These are phyloP conservation scores for Coniosporium uncinatum DNA, from an alignment of 2,329 filamentous ascomycete genomes.

Conservation along the genomic window DNA sequence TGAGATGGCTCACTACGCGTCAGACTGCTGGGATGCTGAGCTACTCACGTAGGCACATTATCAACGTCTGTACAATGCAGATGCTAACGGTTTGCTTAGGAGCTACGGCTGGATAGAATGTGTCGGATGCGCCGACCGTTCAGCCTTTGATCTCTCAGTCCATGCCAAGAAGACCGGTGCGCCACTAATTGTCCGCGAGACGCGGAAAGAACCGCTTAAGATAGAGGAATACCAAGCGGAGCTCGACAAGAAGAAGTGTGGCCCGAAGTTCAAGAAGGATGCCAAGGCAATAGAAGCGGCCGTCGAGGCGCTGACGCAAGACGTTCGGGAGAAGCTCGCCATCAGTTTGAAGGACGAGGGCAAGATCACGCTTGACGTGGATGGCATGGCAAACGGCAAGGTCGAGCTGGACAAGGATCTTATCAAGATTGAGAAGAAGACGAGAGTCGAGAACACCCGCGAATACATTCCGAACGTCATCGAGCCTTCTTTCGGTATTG, in stretches of 20 bases:
- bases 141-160: conserved; percentile 89
- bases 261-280: conserved; percentile 93
- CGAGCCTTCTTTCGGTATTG: conserved; percentile 96
- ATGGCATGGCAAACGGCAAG: conserved; percentile 60
- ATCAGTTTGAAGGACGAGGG: conserved; percentile 68
- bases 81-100: too few species aligned
- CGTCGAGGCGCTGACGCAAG: conserved; percentile 70
- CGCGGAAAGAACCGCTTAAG: conserved; percentile 68
- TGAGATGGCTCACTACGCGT: conserved; percentile 90
- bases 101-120: conserved; percentile 98
- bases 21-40: conserved; percentile 98
- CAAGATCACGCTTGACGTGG: conserved; percentile 73
- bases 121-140: conserved; percentile 93
- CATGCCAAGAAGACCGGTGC: conserved; percentile 91
- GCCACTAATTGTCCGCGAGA: conserved; percentile 79
- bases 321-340: conserved; percentile 73
- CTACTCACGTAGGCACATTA: too few species aligned
- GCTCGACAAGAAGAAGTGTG: conserved; percentile 93
- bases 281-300: conserved; percentile 80
- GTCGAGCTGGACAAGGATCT: conserved; percentile 77
- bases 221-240: conserved; percentile 87
- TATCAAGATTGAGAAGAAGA: conserved; percentile 79
- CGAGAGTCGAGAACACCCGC: conserved; percentile 74
- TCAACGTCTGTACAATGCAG: too few species aligned
- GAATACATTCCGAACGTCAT: conserved; percentile 96